Percentiles rank a stretch among this genome's conserved stretches.
phyloP scores from a whole-genome alignment of 2,329 filamentous ascomycete species.

The Bipolaris victoriae region DNA sequence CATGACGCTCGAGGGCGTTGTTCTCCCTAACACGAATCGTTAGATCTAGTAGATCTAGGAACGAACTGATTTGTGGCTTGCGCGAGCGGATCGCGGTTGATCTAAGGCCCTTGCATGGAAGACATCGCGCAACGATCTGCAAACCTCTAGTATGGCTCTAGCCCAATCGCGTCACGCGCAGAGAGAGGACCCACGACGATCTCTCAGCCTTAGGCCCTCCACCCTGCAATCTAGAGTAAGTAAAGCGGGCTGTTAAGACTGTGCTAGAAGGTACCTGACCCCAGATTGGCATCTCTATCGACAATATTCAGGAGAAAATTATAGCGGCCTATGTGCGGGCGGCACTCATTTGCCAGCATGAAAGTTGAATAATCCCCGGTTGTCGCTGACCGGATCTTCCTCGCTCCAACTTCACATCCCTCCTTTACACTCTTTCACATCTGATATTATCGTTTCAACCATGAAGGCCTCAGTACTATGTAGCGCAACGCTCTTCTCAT shows the following conservation, averaged over 20 bases:
- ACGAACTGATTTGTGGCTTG: slow-evolving; percentile 9
- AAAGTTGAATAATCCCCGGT: slow-evolving; percentile 2
- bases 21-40: slow-evolving; percentile 6
- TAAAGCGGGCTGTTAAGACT: slow-evolving; percentile 5
- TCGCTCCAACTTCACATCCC: slow-evolving; percentile 2
- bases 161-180: neutral
- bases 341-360: slow-evolving; percentile 2
- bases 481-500: slow-evolving; percentile 18
- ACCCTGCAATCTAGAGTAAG: slow-evolving; percentile 2
- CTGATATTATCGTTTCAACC: slow-evolving; percentile 3
- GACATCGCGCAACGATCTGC: neutral
- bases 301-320: neutral
- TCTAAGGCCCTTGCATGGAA: slow-evolving; percentile 5
- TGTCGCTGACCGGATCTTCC: neutral
- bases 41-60: slow-evolving; percentile 6
- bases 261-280: slow-evolving; percentile 3
- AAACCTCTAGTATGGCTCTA: neutral
- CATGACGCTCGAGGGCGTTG: slow-evolving; percentile 3
- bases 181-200: slow-evolving; percentile 2
- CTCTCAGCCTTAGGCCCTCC: slow-evolving; percentile 1
- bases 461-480: slow-evolving; percentile 20
- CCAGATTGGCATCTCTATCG: slow-evolving; percentile 6
- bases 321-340: neutral
- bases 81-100: slow-evolving; percentile 5
- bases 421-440: slow-evolving; percentile 6